Base-by-base conservation (phyloP, 768 basidiomycete species). In the Phylloporus sp. region DNA sequence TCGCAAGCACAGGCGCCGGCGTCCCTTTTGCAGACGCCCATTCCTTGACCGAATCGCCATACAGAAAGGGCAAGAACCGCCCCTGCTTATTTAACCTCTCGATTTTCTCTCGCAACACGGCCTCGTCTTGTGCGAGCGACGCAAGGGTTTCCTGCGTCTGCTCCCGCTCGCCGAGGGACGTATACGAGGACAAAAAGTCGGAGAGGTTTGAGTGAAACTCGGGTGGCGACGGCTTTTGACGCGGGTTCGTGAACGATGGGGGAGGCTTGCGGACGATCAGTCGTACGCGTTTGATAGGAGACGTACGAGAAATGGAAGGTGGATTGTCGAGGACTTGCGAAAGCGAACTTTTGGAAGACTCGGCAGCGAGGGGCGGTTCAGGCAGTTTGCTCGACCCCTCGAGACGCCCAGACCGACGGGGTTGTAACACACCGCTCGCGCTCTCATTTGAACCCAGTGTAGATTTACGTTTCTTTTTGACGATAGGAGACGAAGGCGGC, bases 241-340 rank as follows among this genome's bases (percentile, higher is more conserved):
- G 61, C 0, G 86, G 90, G 62, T 84, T 77, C 11, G 89, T 79
- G 34, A 81, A 69, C 2, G 69, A 59, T 3, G 79, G 80, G 1
- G 76, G 74, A 7, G 86, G 87, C 11, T 70, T 70, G 31, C 83
- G 77, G 13, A 90, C 83, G 38, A 87, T 75, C 46, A 86, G 71
- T 6, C 64, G 79, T 38, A 89, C 72, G 42, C 87, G 80, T 60
- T 77, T 81, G 47, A 88, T 73, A 24, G 59, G 60, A 0, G 61
- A 49, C 18, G 50, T 50, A 22, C 51, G 56, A 3, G 58, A 43
- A 9, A 59, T n/a, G 4, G 42, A 44, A 1, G 46, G 49, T 0
- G 32, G 23, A 18, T 48, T 44, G 17, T 27, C 38, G 1, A n/a
- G 38, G 21, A 24, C 20, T 3, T 34, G 46, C n/a, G 34, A 38